Evolutionary conservation across 805 yeast species (phyloP).

Genomic region (Barnettozyma vustinii): DNA sequence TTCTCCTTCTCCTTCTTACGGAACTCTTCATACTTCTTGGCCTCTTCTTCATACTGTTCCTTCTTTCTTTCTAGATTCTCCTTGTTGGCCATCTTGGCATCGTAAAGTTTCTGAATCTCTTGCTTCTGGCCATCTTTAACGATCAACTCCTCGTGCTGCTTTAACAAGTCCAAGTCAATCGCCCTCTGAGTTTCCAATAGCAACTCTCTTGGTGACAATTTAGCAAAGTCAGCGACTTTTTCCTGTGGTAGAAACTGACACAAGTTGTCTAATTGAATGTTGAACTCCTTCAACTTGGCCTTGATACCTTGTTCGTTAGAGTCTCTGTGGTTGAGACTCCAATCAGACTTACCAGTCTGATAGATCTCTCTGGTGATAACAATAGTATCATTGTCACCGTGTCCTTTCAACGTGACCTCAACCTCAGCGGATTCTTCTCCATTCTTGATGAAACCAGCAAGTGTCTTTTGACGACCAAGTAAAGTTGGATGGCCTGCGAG

Average conservation of each 20-base stretch:
- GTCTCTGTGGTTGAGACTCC: constrained; percentile 41
- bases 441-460: constrained; percentile 65
- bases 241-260: constrained; percentile 97
- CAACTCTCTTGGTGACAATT: constrained; percentile 67
- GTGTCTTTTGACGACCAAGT: constrained; percentile 61
- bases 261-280: constrained; percentile 83
- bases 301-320: constrained; percentile 43
- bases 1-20: constrained; percentile 42
- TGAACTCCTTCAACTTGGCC: constrained; percentile 40
- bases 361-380: constrained; percentile 28
- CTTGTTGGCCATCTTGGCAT: constrained; percentile 26
- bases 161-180: constrained; percentile 55
- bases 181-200: constrained; percentile 78
- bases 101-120: constrained; percentile 32
- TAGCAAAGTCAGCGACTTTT: constrained; percentile 88
- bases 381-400: constrained; percentile 39
- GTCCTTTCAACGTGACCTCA: constrained; percentile 30
- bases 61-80: constrained; percentile 31
- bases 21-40: constrained; percentile 41
- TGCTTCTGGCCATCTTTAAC: constrained; percentile 41
- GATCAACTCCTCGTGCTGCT: constrained; percentile 52
- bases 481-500: constrained; percentile 72
- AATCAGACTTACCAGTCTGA: constrained; percentile 39
- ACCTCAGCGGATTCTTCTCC: constrained; percentile 40
- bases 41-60: constrained; percentile 41